phyloP scores from a whole-genome alignment of 2,329 filamentous ascomycete species.

The Cladosporium sp. region DNA sequence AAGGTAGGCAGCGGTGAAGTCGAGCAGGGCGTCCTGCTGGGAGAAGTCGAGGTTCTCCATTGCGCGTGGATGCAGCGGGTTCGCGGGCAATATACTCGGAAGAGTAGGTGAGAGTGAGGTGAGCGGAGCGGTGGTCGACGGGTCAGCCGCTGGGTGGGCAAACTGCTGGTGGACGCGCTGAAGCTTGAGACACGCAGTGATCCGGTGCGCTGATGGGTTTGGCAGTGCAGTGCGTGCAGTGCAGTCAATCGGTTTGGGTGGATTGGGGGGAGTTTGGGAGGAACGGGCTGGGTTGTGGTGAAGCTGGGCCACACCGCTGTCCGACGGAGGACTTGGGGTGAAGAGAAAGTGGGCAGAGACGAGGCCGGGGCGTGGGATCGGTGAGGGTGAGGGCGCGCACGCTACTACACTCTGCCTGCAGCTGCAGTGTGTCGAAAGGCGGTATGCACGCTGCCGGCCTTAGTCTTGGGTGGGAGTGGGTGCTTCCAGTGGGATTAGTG shows the following conservation, averaged over 20 bases:
- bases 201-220: too few species aligned
- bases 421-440: background rate
- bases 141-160: slow-evolving; percentile 3
- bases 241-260: background rate
- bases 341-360: background rate
- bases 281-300: too few species aligned
- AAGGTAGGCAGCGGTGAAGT: slow-evolving; percentile 35
- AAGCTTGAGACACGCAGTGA: slow-evolving; percentile 7
- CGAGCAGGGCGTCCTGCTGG: slow-evolving; percentile 36
- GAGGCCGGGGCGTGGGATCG: background rate
- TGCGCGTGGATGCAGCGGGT: slow-evolving; percentile 14
- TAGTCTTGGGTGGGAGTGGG: too few species aligned
- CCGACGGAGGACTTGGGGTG: background rate
- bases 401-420: too few species aligned
- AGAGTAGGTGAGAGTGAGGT: slow-evolving; percentile 1
- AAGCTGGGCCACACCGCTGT: slow-evolving; percentile 6
- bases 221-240: too few species aligned
- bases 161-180: background rate
- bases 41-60: slow-evolving; percentile 43
- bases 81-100: slow-evolving; percentile 8
- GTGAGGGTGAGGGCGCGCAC: slow-evolving; percentile 2
- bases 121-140: slow-evolving; percentile 6
- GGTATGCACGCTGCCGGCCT: background rate
- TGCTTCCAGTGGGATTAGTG: too few species aligned
- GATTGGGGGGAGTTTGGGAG: background rate